Conservation (phyloP, 768 basidiomycete species). For the Filobasidium floriforme region DNA sequence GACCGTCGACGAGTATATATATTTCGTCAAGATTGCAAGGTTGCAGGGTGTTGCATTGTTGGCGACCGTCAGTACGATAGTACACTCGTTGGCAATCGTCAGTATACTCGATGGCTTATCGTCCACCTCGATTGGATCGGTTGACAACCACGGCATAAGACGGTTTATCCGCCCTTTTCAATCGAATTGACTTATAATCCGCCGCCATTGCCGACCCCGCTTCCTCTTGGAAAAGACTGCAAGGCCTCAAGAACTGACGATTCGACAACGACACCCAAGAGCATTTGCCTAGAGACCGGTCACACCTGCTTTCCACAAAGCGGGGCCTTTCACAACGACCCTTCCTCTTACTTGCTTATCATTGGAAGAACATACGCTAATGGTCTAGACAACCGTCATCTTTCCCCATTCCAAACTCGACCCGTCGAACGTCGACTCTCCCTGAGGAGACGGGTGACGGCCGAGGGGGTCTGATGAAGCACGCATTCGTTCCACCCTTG, state of each 20-base stretch:
- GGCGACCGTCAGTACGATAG: too few species aligned
- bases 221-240: not conserved
- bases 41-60: too few species aligned
- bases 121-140: too few species aligned
- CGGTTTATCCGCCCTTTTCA: too few species aligned
- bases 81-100: too few species aligned
- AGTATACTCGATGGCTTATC: too few species aligned
- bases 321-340: not conserved
- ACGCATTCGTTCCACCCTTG: constrained; percentile 22
- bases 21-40: too few species aligned
- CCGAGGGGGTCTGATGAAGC: not conserved
- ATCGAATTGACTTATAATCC: too few species aligned
- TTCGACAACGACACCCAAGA: constrained; percentile 3
- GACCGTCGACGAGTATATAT: too few species aligned
- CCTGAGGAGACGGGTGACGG: too few species aligned
- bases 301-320: not conserved
- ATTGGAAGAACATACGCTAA: constrained; percentile 1
- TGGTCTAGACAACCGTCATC: constrained; percentile 23
- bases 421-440: not conserved
- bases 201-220: not conserved
- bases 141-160: too few species aligned
- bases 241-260: not conserved
- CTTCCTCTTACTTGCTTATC: constrained; percentile 10
- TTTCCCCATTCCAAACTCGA: constrained; percentile 6
- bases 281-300: constrained; percentile 12